phyloP scores from a whole-genome alignment of 441 rosid species.

The Metrosideros polymorpha region DNA sequence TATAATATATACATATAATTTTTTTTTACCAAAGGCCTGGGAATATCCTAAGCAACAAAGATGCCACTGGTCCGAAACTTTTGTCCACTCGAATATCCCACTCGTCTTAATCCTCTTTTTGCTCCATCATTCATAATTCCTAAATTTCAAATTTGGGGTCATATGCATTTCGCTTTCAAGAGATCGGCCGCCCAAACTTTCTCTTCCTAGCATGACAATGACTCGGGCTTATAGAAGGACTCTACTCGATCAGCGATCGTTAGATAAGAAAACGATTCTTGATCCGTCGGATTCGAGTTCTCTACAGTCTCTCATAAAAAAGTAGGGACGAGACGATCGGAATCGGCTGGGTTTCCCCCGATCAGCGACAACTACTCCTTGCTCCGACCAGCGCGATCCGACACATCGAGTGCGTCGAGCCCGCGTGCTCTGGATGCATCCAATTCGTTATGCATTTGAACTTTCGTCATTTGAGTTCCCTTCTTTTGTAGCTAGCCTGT shows the following conservation, averaged over 20 bases:
- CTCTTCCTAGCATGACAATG: not conserved
- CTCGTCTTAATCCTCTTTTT: not conserved
- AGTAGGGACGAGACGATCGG: not conserved
- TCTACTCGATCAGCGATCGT: not conserved
- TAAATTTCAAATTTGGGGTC: not conserved
- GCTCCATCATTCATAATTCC: not conserved
- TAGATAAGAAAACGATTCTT: not conserved
- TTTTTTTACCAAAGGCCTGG: not conserved
- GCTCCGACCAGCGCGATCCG: not conserved
- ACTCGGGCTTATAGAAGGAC: not conserved
- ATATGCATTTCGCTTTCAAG: not conserved
- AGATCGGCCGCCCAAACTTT: not conserved
- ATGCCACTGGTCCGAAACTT: not conserved
- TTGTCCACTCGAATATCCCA: not conserved
- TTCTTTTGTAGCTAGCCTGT: too few species aligned
- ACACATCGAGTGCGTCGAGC: not conserved
- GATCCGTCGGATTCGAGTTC: not conserved
- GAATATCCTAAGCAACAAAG: not conserved
- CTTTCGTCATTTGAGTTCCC: not conserved
- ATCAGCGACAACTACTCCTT: not conserved
- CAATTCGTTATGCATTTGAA: fast-evolving
- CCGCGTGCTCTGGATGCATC: not conserved
- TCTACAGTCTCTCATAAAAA: not conserved
- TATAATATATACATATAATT: too few species aligned
- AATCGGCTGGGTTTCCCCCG: not conserved